Evolutionary conservation across 169 alveolate genomes (phyloP), one percentile per base, ranked within the genome.

Genomic region (Perkinsus chesapeaki): DNA sequence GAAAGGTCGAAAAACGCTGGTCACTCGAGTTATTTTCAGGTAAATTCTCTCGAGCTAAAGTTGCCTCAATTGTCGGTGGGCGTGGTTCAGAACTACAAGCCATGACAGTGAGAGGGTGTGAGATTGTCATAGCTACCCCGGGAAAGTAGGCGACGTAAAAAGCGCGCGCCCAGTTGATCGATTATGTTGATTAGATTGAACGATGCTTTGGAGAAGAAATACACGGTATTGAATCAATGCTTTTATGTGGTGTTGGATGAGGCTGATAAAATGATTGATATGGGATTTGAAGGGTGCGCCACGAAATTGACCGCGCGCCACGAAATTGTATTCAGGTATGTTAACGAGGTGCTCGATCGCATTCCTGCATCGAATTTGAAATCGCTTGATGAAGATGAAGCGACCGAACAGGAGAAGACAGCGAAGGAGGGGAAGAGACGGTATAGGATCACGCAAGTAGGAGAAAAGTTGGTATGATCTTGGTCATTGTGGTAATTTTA

Each of bases 181-280:
- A 43, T 43, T 43, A 43, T 43, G 60, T 43, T 43, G n/a, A n/a
- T n/a, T 16, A 97, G 99, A 92, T 95, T 99, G 91, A 97, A 97
- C 82, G 99, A 99, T 93, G 98, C 98, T 92, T 96, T 99, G 92
- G 98, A 98, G 93, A 96, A 98, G 93, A 97, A 98, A 36, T 96
- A 96, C 93, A 96, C 99, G 1, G 99, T 98, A 19, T 94, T 99
- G 47, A 97, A 97, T 36, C 98, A 98, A 93, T 98, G 99, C 94
- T 96, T 97, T 93, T 98, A 97, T 95, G 98, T 98, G 34, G 97
- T 98, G 20, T 95, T 99, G 34, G 99, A 99, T 95, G 99, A 99
- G 94, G 99, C 99, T 7, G 99, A 99, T 95, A 96, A 98, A 94
- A 98, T 98, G 99, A 97, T 99, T 91, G 99, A 98, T 94, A 95